A percentile compares a stretch with the other conserved stretches of the same genome.
phyloP scores from a whole-genome alignment of 83 land plant genomes.

The Picea abies region DNA sequence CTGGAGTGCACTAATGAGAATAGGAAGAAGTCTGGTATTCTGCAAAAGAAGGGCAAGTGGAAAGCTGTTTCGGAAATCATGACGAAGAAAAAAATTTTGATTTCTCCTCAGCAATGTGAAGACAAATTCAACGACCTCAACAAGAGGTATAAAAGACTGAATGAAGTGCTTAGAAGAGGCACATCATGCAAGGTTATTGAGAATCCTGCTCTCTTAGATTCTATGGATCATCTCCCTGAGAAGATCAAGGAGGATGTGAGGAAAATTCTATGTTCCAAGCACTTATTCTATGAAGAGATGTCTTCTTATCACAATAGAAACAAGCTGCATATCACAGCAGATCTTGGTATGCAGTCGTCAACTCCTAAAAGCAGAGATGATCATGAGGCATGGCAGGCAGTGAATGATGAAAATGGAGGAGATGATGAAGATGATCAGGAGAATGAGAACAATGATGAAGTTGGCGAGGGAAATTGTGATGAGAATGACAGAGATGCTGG shows the following conservation, averaged over 20 bases:
- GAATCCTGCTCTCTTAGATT: conserved; percentile 58
- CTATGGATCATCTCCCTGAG: conserved; percentile 44
- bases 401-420: conserved; percentile 9
- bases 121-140: no score
- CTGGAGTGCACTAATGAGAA: background rate
- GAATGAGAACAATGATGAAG: conserved; percentile 39
- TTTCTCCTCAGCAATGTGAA: conserved; percentile 57
- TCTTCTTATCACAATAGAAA: conserved; percentile 67
- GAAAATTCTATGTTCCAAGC: conserved; percentile 74
- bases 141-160: conserved; percentile 44
- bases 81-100: conserved; percentile 7
- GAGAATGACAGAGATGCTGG: conserved; percentile 20
- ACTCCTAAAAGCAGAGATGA: conserved; percentile 15
- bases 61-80: conserved; percentile 33
- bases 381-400: conserved; percentile 1
- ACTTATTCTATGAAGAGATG: conserved; percentile 72
- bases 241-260: conserved; percentile 66
- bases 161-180: conserved; percentile 41
- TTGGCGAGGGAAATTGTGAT: conserved; percentile 17
- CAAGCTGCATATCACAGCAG: conserved; percentile 17
- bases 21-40: conserved; percentile 24
- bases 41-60: conserved; percentile 54
- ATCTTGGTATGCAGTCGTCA: conserved; percentile 5
- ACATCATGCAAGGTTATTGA: conserved; percentile 61
- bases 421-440: conserved; percentile 14